Evolutionary conservation across 2,329 filamentous ascomycete species (phyloP).

Genomic region (Nothophoma quercina): DNA sequence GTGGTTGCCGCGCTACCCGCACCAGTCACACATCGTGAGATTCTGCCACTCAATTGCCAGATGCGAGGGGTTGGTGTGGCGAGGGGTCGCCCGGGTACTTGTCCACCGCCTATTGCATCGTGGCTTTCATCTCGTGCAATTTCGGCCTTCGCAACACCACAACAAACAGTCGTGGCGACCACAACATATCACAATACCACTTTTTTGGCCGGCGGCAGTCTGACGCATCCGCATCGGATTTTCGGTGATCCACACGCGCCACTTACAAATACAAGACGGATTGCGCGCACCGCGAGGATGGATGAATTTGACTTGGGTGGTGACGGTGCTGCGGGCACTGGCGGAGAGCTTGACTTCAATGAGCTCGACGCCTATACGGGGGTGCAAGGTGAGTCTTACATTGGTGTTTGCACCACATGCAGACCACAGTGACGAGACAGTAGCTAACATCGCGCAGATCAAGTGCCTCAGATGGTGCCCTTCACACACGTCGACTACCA

Average conservation of each 20-base stretch:
- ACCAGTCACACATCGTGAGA: constrained; percentile 2
- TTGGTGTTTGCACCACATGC: neutral
- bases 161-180: constrained; percentile 1
- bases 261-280: neutral
- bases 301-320: neutral
- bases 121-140: constrained; percentile 20
- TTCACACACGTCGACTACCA: neutral
- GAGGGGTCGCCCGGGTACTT: neutral
- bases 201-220: neutral
- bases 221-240: neutral
- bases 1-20: neutral
- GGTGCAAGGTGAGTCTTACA: neutral
- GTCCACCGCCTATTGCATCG: neutral
- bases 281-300: neutral
- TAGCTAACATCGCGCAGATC: neutral
- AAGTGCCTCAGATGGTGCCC: neutral
- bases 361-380: neutral
- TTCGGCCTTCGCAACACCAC: constrained; percentile 19
- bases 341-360: neutral
- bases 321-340: neutral
- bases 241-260: neutral
- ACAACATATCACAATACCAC: neutral
- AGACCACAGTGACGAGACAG: neutral
- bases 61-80: neutral
- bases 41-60: constrained; percentile 7